Base-by-base conservation (phyloP, 2,329 filamentous ascomycete genomes). In the Colletotrichum sp. region DNA sequence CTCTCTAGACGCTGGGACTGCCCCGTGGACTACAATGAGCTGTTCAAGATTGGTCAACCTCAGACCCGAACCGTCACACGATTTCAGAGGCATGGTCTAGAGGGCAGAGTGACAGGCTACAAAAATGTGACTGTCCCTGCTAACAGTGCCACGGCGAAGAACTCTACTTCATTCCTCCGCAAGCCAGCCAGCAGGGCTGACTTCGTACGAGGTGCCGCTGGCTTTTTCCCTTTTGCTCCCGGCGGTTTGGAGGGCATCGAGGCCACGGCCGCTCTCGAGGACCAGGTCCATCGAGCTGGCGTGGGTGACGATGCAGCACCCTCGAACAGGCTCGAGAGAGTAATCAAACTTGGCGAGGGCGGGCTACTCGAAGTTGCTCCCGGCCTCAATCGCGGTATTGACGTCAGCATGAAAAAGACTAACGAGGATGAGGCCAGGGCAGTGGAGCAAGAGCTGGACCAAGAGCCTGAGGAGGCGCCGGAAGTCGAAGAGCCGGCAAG, bases 41-140 rank as follows among this genome's bases (percentile, higher is more conserved):
- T 99, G 21, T 98, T 98, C 85, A 92, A 93, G 78, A 90, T 99
- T 71, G 95, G 96, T 2, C 95, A 96, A 5, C 98, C 96, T 0
- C 97, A 99, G 85, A 96, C 96, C 18, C 92, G 97, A 74, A 99
- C 96, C n/a, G 93, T 98, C 79, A 98, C 95, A 32, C 93, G 97
- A 34, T 99, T 99, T 84, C 94, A 93, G 60, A 91, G 97, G 71
- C 95, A 98, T 85, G 97, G 97, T 8, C 90, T 99, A 16, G 96
- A 99, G 85, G 97, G 97, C 26, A 92, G 94, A 69, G 96, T 99
- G 28, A 98, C 95, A 10, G 96, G 96, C 67, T 99, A 99, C 85
- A 94, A 93, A 82, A 97, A 98, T 83, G 95, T 99, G 67, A 98
- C 97, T 1, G 93, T 99, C 10, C 95, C 96, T 7, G 95, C 95